Evolutionary conservation across 352 stramenopile species (phyloP), one percentile per base, ranked within the genome.

Genomic region (Phytopythium aichiense): DNA sequence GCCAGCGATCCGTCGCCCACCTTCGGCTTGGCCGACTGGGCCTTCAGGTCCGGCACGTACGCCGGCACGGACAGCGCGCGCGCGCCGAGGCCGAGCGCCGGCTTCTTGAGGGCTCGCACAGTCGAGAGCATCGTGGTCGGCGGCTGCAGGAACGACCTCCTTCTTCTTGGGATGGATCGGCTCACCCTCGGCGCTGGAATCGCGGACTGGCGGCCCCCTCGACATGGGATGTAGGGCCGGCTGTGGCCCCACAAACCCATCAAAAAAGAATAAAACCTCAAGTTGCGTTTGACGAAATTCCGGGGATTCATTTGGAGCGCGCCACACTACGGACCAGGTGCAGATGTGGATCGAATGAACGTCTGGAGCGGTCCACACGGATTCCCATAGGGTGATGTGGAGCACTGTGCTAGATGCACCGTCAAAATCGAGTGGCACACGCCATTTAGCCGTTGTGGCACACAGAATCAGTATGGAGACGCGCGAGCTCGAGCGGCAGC

Each of bases 11-110:
- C 35, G 35, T 8, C 35, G 38, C 74, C 61, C 58, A 94, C 84
- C 82, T 94, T 94, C 46, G 82, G 77, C 77, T 90, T 88, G 49
- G 60, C 63, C 35, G 76, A 72, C 67, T 88, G 79, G 8, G 87
- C 67, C 81, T 94, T 94, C 54, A 94, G 79, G 69, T 92, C 77
- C 9, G 79, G 77, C 12, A 70, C 69, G 55, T 67, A 79, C 33
- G 78, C 61, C 30, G 74, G 71, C 35, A 87, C 74, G 42, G 79
- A 77, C 31, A 94, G 73, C 60, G 81, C 73, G 53, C 84, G 84
- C 60, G 75, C 60, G 56, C 77, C 82, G 50, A 61, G 68, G 64
- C 65, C 62, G 40, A 69, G 58, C 56, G 82, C 71, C 31, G 68
- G 64, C 57, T 75, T 81, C 38, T 74, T 62, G 31, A 76, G 60